phyloP scores from a whole-genome alignment of 345 rosid species.

The Clausena lansium region DNA sequence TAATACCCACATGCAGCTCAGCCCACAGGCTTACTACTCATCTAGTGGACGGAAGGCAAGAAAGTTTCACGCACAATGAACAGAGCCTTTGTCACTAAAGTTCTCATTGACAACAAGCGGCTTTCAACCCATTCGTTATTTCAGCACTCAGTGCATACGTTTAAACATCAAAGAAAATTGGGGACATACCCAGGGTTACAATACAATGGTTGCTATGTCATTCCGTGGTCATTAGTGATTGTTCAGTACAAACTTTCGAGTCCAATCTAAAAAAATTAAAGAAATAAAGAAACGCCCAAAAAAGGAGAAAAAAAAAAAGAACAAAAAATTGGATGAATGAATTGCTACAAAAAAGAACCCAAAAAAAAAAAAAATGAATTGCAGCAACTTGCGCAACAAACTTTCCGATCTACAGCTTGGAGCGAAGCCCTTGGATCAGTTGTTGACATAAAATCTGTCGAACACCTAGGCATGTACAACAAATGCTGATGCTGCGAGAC shows the following conservation, averaged over 20 bases:
- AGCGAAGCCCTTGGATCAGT: conserved; percentile 10
- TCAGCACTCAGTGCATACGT: too few relatives aligned
- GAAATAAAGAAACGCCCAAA: conserved; percentile 13
- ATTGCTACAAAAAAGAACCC: conserved; percentile 38
- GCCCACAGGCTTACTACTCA: too few relatives aligned
- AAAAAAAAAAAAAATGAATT: conserved; percentile 9
- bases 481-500: conserved; percentile 12
- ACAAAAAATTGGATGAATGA: conserved; percentile 44
- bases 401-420: conserved; percentile 41
- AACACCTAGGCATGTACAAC: conserved; percentile 5
- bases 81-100: too few relatives aligned
- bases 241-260: background rate
- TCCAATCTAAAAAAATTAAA: conserved; percentile 17
- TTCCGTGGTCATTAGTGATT: background rate
- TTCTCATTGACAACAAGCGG: too few relatives aligned
- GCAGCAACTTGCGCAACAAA: conserved; percentile 31
- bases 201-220: background rate
- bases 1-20: too few relatives aligned
- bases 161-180: background rate
- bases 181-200: background rate
- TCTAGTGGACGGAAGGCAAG: too few relatives aligned
- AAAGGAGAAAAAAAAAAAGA: background rate
- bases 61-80: too few relatives aligned
- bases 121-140: too few relatives aligned
- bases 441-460: background rate